Percentiles rank a stretch among this genome's conserved stretches.
Conservation (phyloP, 1,139 yeast species). For the Yamadazyma blattariae region DNA sequence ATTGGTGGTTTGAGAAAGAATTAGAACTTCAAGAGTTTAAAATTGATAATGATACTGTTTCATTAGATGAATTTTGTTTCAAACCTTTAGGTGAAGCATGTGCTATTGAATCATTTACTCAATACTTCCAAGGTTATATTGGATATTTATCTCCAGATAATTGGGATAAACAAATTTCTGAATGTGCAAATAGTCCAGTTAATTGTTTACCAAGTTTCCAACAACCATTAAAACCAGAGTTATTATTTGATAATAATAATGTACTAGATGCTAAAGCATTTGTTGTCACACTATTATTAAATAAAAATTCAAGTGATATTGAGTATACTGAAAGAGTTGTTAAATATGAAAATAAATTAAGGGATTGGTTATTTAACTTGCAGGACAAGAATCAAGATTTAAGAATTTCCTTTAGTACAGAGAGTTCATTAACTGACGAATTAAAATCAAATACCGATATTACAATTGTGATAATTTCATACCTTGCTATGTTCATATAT, state of each 20-base stretch:
- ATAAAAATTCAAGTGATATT: constrained; percentile 31
- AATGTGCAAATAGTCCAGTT: constrained; percentile 80
- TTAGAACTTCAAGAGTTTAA: constrained; percentile 40
- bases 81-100: constrained; percentile 79
- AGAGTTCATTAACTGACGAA: constrained; percentile 79
- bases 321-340: constrained; percentile 42
- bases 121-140: constrained; percentile 74
- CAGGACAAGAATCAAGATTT: constrained; percentile 51
- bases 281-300: constrained; percentile 67
- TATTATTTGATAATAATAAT: constrained; percentile 56
- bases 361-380: constrained; percentile 50
- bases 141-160: constrained; percentile 42
- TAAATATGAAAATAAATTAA: constrained; percentile 66
- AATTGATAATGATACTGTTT: constrained; percentile 20
- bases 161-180: constrained; percentile 55
- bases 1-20: constrained; percentile 91
- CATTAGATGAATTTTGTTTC: constrained; percentile 72
- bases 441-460: constrained; percentile 80
- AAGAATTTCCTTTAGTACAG: constrained; percentile 73
- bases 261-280: constrained; percentile 66
- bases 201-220: constrained; percentile 87
- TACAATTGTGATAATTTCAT: constrained; percentile 67
- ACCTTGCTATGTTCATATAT: constrained; percentile 84
- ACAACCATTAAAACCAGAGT: constrained; percentile 75
- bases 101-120: constrained; percentile 87